Base-by-base conservation (phyloP, 2,329 filamentous ascomycete species). In the Macrophomina pseudophaseolina region DNA sequence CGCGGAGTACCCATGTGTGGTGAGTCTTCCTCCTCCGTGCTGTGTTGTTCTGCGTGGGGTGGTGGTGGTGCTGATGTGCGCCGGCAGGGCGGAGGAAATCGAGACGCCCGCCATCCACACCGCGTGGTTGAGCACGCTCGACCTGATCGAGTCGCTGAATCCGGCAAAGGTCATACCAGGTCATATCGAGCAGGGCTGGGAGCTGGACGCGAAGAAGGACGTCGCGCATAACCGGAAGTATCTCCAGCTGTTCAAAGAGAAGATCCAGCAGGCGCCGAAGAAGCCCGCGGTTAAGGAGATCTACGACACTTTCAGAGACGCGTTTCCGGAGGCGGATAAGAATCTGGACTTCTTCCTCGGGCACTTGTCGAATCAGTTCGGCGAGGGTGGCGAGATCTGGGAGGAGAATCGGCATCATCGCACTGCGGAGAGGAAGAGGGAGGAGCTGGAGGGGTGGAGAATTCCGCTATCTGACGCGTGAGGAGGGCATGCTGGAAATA, bases 261-360 rank as follows among this genome's bases (percentile, higher is more conserved):
- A 76, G 64, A 70, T 77, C 16, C 72, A 71, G n/a, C 63, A 73
- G 52, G 73, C 74, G 7, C 48, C 67, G 4, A 66, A 67, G 40
- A 74, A 74, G 68, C 69, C 71, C 7, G 33, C 64, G 12, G 74
- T 76, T 3, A 66, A 73, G 5, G 75, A 76, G 14, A 66, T 78
- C 16, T 76, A 68, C 68, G 62, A 68, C n/a, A 72, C 70, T 5
- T 78, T 78, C 68, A 70, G 72, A 48, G 62, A 68, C 14, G 72
- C 73, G 6, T 76, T 77, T 51, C 74, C 74, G 8, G 64, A 73
- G 40, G 72, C 70, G 5, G 68, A 72, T 3, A 72, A 74, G 67
- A 77, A 78, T 16, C 62, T 75, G n/a, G 73, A 76, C 18, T 77
- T 77, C 70, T 77, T 78, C 67, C 32, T 78, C 18, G 74, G 74